Conservation (phyloP, 192 early-diverging fungal genomes). For the Irineochytrium annulatum region DNA sequence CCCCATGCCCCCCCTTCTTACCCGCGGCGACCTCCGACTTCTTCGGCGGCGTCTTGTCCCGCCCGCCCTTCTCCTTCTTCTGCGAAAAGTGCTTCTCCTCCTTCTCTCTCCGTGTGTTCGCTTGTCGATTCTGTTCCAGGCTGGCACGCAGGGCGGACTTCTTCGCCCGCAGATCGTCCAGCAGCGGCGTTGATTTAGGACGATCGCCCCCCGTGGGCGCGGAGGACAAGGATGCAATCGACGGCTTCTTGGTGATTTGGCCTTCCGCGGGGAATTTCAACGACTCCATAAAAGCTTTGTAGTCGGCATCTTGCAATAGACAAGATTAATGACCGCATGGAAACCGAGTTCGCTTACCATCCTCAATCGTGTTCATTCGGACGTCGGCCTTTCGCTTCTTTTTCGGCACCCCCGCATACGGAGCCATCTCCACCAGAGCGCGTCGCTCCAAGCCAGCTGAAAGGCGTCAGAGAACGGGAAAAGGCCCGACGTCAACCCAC, state of each 20-base stretch:
- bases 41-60: too few relatives aligned
- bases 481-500: neutral
- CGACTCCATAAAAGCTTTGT: constrained; percentile 66
- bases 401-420: constrained; percentile 69
- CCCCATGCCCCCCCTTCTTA: too few relatives aligned
- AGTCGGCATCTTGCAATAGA: constrained; percentile 60
- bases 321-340: too few relatives aligned
- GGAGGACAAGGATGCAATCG: constrained; percentile 9
- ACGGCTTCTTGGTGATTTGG: too few relatives aligned
- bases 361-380: constrained; percentile 73
- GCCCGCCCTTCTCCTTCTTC: neutral
- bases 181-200: constrained; percentile 69
- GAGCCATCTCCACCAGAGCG: constrained; percentile 77
- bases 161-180: constrained; percentile 68
- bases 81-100: neutral
- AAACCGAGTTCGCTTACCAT: constrained; percentile 58
- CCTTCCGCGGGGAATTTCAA: constrained; percentile 41
- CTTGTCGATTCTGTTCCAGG: constrained; percentile 30
- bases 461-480: neutral
- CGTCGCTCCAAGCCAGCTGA: constrained; percentile 24
- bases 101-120: neutral
- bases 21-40: too few relatives aligned
- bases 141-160: constrained; percentile 50
- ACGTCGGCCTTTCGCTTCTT: constrained; percentile 59
- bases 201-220: constrained; percentile 36